These are phyloP conservation scores for Gelatoporia subvermispora DNA, from an alignment of 768 basidiomycete genomes.

Conservation along the genomic window DNA sequence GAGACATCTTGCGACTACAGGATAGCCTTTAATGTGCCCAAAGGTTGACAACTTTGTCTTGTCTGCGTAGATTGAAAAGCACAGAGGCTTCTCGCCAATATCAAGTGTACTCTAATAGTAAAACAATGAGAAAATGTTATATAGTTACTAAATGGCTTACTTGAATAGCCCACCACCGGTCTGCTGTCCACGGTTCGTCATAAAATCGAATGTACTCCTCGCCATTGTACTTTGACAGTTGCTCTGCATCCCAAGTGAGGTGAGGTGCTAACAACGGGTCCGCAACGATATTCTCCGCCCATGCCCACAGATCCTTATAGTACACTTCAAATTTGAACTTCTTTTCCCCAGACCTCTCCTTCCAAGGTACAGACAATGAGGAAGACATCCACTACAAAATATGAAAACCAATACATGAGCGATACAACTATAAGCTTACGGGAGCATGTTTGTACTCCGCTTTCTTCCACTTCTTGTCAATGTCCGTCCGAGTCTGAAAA, in stretches of 20 bases:
- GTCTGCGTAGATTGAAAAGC: constrained; percentile 5
- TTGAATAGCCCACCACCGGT: constrained; percentile 9
- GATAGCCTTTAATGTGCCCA: constrained; percentile 5
- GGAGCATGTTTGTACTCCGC: constrained; percentile 4
- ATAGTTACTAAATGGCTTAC: constrained; percentile 2
- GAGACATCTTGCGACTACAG: background rate
- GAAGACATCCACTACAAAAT: constrained; percentile 3
- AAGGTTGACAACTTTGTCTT: constrained; percentile 6
- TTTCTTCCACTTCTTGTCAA: constrained; percentile 1
- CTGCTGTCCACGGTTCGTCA: constrained; percentile 15
- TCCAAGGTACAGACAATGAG: background rate
- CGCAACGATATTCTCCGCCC: constrained; percentile 3
- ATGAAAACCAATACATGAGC: background rate
- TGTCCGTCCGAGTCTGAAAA: constrained; percentile 1
- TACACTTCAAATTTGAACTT: constrained; percentile 3
- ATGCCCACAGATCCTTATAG: constrained; percentile 9
- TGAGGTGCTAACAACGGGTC: constrained; percentile 5
- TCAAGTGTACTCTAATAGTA: background rate
- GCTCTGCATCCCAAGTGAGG: constrained; percentile 10
- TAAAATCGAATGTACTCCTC: constrained; percentile 4
- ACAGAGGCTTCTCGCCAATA: background rate
- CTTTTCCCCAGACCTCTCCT: constrained; percentile 2
- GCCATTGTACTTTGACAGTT: constrained; percentile 9
- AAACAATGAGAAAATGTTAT: background rate
- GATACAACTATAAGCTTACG: constrained; percentile 1